Conservation (phyloP, 139 green algal genomes). For the Chlorella sp. region DNA sequence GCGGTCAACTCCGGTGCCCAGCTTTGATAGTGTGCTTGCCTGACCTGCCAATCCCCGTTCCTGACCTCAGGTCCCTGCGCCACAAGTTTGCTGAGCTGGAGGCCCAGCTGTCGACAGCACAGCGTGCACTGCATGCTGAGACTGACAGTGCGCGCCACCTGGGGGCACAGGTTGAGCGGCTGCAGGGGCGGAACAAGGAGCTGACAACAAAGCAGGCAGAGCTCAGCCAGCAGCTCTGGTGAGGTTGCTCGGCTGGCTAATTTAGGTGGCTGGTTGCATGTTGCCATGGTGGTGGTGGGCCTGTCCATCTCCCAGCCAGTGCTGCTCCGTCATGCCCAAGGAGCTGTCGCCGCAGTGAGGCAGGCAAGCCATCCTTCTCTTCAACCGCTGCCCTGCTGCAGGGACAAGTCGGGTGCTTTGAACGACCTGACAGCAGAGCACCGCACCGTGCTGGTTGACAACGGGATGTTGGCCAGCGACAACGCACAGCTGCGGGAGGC, state of each 20-base stretch:
- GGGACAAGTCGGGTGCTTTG: not conserved
- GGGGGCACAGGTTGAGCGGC: not conserved
- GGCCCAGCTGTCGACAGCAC: not conserved
- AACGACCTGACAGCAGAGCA: not conserved
- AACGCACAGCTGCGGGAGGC: not conserved
- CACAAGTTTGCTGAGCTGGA: not conserved
- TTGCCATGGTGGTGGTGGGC: not conserved
- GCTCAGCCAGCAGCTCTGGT: constrained; percentile 15
- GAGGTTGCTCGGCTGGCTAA: not conserved
- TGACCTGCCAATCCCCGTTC: too few species aligned
- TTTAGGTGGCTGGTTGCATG: not conserved
- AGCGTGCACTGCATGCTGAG: not conserved
- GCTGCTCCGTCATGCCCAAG: not conserved
- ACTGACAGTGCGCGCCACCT: not conserved
- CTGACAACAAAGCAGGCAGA: not conserved
- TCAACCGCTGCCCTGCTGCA: not conserved
- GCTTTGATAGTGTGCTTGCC: not conserved
- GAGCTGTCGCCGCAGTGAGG: too few species aligned
- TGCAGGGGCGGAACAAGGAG: constrained; percentile 6
- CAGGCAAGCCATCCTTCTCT: not conserved
- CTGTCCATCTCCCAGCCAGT: not conserved
- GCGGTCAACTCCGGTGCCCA: not conserved
- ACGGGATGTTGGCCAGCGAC: not conserved
- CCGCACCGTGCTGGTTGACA: not conserved
- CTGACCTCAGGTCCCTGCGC: not conserved